Percentiles rank a stretch among this genome's conserved stretches.
phyloP scores from a whole-genome alignment of 129 eudicot species.

The Centella asiatica region DNA sequence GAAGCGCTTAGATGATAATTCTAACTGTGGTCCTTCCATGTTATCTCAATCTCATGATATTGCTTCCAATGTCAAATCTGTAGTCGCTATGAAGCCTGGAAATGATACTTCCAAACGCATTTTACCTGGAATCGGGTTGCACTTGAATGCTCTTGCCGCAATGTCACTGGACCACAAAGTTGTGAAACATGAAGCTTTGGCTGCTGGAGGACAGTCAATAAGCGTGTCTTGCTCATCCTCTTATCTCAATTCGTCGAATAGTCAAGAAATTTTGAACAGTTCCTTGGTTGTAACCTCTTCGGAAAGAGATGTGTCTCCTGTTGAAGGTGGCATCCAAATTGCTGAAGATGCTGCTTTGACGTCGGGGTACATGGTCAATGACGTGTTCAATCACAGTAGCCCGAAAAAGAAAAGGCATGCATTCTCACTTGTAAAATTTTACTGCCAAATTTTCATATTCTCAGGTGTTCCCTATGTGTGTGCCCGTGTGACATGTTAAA shows the following conservation, averaged over 20 bases:
- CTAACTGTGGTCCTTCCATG: slow-evolving; percentile 30
- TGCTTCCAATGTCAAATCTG: slow-evolving; percentile 28
- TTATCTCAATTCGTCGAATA: slow-evolving; percentile 28
- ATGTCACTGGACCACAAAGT: slow-evolving; percentile 49
- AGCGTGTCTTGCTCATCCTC: slow-evolving; percentile 35
- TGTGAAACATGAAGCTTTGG: slow-evolving; percentile 42
- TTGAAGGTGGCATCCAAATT: slow-evolving; percentile 29
- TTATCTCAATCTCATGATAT: slow-evolving; percentile 34
- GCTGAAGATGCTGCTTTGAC: slow-evolving; percentile 44
- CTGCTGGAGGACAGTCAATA: slow-evolving; percentile 38
- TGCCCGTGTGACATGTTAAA: slow-evolving; percentile 4
- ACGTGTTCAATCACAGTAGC: slow-evolving; percentile 54
- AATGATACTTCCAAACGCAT: slow-evolving; percentile 50
- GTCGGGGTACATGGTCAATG: slow-evolving; percentile 34
- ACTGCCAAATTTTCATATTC: neutral
- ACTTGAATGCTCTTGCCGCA: slow-evolving; percentile 69
- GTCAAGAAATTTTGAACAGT: slow-evolving; percentile 31
- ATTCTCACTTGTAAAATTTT: neutral
- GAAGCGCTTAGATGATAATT: slow-evolving; percentile 40
- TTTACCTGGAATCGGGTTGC: slow-evolving; percentile 83
- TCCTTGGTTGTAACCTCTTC: slow-evolving; percentile 26
- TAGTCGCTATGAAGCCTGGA: slow-evolving; percentile 28
- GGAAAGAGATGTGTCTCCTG: slow-evolving; percentile 29
- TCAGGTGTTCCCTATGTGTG: neutral
- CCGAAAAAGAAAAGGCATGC: slow-evolving; percentile 84